Conservation (phyloP, 176 grass and related monocot species). For the Hordeum vulgare region MorexV3_pseudomolecules_assembly NC_058519.1:638289017-638289516, state of each 20-base stretch:
- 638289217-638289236: background rate
- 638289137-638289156: background rate
- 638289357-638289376: constrained; percentile 96
- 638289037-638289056: constrained; percentile 90
- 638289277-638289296: background rate
- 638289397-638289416: constrained; percentile 94
- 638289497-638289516: constrained; percentile 71
- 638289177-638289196: background rate
- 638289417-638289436: constrained; percentile 93
- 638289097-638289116: constrained; percentile 84
- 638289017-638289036: constrained; percentile 94
- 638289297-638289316: background rate
- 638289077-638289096: constrained; percentile 97
- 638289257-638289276: background rate
- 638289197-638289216: background rate
- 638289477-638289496: constrained; percentile 66
- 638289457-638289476: constrained; percentile 73
- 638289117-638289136: background rate
- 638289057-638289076: constrained; percentile 84
- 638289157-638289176: background rate
- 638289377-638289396: constrained; percentile 89
- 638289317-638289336: background rate
- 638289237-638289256: background rate
- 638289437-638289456: constrained; percentile 90
- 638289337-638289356: constrained; percentile 85